A percentile compares a stretch with the other conserved stretches of the same genome.
Evolutionary conservation across 768 basidiomycete genomes (phyloP).

Genomic region (Termitomyces sp.): DNA sequence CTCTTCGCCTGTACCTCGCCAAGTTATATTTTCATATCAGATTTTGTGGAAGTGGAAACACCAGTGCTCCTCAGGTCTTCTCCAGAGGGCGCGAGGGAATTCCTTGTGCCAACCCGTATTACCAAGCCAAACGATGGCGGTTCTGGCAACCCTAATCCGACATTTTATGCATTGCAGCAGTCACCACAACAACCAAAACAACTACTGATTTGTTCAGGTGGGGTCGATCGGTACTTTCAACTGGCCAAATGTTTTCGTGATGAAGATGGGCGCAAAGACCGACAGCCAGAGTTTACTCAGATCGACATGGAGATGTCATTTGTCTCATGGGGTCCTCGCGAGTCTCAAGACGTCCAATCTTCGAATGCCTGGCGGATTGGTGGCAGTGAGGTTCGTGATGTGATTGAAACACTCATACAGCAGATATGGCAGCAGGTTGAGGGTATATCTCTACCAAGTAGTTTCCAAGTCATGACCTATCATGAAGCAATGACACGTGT

Average conservation of each 20-base stretch:
- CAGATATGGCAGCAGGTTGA: slow-evolving; percentile 73
- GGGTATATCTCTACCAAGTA: slow-evolving; percentile 49
- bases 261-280: slow-evolving; percentile 90
- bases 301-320: slow-evolving; percentile 96
- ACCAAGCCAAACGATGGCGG: slow-evolving; percentile 22
- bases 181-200: slow-evolving; percentile 98
- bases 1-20: slow-evolving; percentile 5
- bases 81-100: slow-evolving; percentile 93
- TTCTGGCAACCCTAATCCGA: slow-evolving; percentile 20
- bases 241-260: slow-evolving; percentile 94
- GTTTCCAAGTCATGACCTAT: slow-evolving; percentile 84
- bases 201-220: slow-evolving; percentile 84
- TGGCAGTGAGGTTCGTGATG: slow-evolving; percentile 71
- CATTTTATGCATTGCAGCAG: slow-evolving; percentile 88
- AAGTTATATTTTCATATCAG: slow-evolving; percentile 32
- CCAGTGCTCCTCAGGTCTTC: slow-evolving; percentile 87
- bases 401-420: slow-evolving; percentile 71
- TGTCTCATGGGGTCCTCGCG: slow-evolving; percentile 66
- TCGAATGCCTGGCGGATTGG: slow-evolving; percentile 75
- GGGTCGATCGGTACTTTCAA: slow-evolving; percentile 88
- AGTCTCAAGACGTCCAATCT: slow-evolving; percentile 11
- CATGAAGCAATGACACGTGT: slow-evolving; percentile 86
- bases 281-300: slow-evolving; percentile 97
- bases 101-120: slow-evolving; percentile 77
- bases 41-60: slow-evolving; percentile 91